Evolutionary conservation across 306 rosid genomes (phyloP).

Genomic region (Pyrus communis): DNA sequence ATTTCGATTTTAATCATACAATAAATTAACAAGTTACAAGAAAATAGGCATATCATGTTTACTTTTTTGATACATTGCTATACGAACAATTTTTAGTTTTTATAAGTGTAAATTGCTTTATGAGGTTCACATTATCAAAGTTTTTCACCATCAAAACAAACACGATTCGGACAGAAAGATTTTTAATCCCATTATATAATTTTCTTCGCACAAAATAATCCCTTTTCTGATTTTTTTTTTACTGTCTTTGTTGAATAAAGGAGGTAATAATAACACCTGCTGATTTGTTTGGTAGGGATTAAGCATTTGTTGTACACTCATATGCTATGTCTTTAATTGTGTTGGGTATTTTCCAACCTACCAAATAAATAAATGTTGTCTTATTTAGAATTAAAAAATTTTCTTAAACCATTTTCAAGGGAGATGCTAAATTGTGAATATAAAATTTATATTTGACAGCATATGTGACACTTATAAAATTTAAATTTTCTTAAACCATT

Average conservation of each 20-base stretch:
- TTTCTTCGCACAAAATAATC: not conserved
- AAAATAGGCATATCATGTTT: too few species aligned
- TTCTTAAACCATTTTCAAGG: not conserved
- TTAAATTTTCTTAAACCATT: too few species aligned
- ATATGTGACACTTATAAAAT: too few species aligned
- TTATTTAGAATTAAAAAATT: not conserved
- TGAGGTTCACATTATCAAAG: not conserved
- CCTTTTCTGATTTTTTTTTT: not conserved
- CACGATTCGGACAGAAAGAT: not conserved
- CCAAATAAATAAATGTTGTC: not conserved
- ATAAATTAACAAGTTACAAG: too few species aligned
- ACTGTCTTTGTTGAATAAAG: not conserved
- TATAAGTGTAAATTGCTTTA: not conserved
- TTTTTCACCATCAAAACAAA: not conserved
- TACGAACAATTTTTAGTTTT: not conserved
- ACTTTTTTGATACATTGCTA: not conserved
- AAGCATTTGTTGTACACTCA: not conserved
- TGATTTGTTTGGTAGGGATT: not conserved
- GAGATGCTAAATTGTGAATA: too few species aligned
- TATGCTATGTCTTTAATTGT: conserved; percentile 3
- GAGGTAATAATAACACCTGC: not conserved
- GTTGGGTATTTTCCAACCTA: conserved; percentile 21
- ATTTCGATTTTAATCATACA: too few species aligned
- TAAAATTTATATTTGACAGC: too few species aligned
- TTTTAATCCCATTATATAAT: not conserved